Evolutionary conservation across 345 rosid species (phyloP).

Genomic region (Camelina hispida): DNA sequence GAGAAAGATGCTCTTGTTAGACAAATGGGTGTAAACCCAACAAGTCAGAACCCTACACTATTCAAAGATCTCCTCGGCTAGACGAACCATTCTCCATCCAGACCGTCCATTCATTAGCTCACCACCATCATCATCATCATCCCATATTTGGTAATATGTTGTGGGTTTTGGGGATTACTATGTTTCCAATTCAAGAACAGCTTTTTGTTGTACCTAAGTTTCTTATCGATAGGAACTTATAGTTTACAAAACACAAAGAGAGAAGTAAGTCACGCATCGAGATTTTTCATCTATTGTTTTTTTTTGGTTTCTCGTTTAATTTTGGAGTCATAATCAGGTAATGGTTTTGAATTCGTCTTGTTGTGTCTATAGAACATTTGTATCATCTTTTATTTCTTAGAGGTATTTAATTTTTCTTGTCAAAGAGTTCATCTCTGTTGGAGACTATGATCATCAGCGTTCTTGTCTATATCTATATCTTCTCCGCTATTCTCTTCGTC

Average conservation of each 20-base stretch:
- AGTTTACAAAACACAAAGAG: slow-evolving; percentile 33
- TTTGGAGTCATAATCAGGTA: slow-evolving; percentile 39
- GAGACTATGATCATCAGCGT: not conserved
- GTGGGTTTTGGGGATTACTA: slow-evolving; percentile 19
- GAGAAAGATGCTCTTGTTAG: slow-evolving; percentile 90
- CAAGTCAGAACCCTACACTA: slow-evolving; percentile 83
- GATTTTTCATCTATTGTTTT: slow-evolving; percentile 21
- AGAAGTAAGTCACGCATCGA: slow-evolving; percentile 22
- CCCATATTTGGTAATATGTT: slow-evolving; percentile 34
- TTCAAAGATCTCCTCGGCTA: slow-evolving; percentile 85
- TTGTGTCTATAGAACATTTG: slow-evolving; percentile 42
- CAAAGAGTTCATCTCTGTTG: not conserved
- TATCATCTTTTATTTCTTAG: slow-evolving; percentile 29
- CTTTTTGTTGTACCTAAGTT: slow-evolving; percentile 41
- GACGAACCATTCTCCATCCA: slow-evolving; percentile 31
- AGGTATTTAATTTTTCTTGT: slow-evolving; percentile 5
- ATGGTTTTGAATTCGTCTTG: slow-evolving; percentile 37
- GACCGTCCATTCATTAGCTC: slow-evolving; percentile 15
- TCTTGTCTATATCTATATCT: not conserved
- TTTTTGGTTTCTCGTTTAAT: slow-evolving; percentile 35
- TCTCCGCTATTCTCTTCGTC: not conserved
- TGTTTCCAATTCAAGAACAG: slow-evolving; percentile 37
- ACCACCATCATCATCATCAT: slow-evolving; percentile 15
- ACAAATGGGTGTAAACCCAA: slow-evolving; percentile 92
- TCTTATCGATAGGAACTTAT: slow-evolving; percentile 37